Evolutionary conservation across 2,329 filamentous ascomycete species (phyloP).

Genomic region (Pseudogymnoascus sp.): DNA sequence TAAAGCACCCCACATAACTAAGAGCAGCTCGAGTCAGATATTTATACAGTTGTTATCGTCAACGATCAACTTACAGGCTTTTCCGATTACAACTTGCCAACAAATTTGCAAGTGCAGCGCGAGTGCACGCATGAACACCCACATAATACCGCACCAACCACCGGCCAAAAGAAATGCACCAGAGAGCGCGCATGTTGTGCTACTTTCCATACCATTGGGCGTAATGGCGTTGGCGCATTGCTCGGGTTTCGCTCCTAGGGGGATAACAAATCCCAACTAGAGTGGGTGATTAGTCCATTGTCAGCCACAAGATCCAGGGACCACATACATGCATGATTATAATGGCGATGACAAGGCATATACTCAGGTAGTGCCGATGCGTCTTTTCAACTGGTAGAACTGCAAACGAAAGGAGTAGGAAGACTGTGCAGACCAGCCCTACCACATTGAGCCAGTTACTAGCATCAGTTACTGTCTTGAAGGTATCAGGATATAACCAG

Average conservation of each 20-base stretch:
- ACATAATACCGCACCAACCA: constrained; percentile 75
- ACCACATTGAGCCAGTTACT: constrained; percentile 80
- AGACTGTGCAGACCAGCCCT: constrained; percentile 62
- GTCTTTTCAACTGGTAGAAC: constrained; percentile 81
- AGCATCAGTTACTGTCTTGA: constrained; percentile 49
- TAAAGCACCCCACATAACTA: constrained; percentile 74
- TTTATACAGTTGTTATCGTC: neutral
- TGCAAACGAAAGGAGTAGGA: constrained; percentile 72
- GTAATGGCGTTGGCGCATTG: constrained; percentile 89
- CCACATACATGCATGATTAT: constrained; percentile 68
- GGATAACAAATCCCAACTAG: constrained; percentile 83
- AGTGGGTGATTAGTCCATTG: constrained; percentile 19
- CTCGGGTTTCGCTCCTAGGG: constrained; percentile 66
- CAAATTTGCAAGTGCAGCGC: constrained; percentile 96
- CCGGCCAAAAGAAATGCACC: constrained; percentile 80
- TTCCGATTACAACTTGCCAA: constrained; percentile 87
- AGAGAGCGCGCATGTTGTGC: constrained; percentile 75
- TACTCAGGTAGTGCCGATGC: constrained; percentile 83
- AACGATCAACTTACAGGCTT: constrained; percentile 42
- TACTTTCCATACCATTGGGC: constrained; percentile 82
- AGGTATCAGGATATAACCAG: constrained; percentile 60
- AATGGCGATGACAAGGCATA: constrained; percentile 71
- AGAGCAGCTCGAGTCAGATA: neutral
- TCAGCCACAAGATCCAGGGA: constrained; percentile 3
- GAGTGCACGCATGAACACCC: constrained; percentile 83